Conservation (phyloP, 1,284 basidiomycete genomes). For the Trichosporon sp. region DNA sequence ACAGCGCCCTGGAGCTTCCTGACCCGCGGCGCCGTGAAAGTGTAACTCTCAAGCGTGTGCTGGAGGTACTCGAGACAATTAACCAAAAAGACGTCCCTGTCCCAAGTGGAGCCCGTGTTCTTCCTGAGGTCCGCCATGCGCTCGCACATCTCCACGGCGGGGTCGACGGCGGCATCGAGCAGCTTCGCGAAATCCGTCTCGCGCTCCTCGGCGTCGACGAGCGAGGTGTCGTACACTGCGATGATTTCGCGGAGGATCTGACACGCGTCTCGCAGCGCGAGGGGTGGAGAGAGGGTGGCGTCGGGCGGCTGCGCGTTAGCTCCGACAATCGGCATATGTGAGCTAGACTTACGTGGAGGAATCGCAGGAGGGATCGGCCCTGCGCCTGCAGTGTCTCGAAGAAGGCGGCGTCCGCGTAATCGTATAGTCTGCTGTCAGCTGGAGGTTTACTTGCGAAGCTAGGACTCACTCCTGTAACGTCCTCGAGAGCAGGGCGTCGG, state of each 20-base stretch:
- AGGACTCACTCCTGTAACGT: slow-evolving; percentile 75
- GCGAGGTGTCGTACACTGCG: slow-evolving; percentile 79
- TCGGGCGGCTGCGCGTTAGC: slow-evolving; percentile 66
- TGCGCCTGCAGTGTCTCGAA: slow-evolving; percentile 81
- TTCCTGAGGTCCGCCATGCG: slow-evolving; percentile 65
- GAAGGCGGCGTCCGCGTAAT: slow-evolving; percentile 77
- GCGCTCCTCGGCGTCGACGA: slow-evolving; percentile 60
- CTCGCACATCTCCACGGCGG: slow-evolving; percentile 74
- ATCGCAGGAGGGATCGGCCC: slow-evolving; percentile 71
- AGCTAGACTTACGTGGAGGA: slow-evolving; percentile 59
- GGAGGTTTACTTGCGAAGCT: not conserved
- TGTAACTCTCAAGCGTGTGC: slow-evolving; percentile 71
- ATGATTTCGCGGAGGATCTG: slow-evolving; percentile 85
- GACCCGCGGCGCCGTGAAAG: slow-evolving; percentile 70
- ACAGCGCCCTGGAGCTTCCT: slow-evolving; percentile 66
- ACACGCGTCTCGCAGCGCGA: slow-evolving; percentile 74
- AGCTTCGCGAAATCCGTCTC: slow-evolving; percentile 68
- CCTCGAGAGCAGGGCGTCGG: slow-evolving; percentile 71
- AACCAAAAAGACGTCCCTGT: slow-evolving; percentile 75
- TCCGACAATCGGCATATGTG: not conserved
- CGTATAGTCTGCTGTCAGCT: slow-evolving; percentile 66
- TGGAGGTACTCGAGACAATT: slow-evolving; percentile 80
- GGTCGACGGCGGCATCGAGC: slow-evolving; percentile 78
- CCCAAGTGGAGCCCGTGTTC: slow-evolving; percentile 64
- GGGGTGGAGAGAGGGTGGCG: slow-evolving; percentile 72